Conservation (phyloP, 73 alveolate species). For the Stentor coeruleus region DNA sequence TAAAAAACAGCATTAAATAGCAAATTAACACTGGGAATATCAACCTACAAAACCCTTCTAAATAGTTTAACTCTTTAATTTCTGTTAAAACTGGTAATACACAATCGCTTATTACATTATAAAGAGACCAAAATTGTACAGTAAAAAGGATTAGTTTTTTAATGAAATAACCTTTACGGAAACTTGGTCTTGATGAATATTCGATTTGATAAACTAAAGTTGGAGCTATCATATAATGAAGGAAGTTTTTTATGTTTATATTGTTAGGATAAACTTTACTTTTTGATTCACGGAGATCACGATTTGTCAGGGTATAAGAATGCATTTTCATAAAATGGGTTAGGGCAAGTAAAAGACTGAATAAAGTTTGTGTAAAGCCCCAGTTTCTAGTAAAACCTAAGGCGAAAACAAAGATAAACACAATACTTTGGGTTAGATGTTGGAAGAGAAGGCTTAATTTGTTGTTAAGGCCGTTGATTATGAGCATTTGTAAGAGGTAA, state of each 20-base stretch:
- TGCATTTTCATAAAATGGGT: conserved; percentile 26
- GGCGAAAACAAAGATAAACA: neutral
- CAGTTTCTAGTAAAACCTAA: neutral
- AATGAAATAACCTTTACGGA: neutral
- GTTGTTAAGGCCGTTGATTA: neutral
- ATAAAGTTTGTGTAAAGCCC: conserved; percentile 6
- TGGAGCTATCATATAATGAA: conserved; percentile 3
- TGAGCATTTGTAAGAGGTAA: neutral
- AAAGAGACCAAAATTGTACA: neutral
- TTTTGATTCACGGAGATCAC: neutral
- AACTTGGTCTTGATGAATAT: neutral
- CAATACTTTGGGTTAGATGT: neutral
- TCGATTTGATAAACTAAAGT: neutral
- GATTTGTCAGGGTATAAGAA: conserved; percentile 4
- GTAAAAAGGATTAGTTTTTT: neutral
- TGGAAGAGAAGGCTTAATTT: neutral
- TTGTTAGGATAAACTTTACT: conserved; percentile 3
- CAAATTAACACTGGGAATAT: neutral
- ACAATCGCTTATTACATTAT: neutral
- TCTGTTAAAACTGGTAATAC: neutral
- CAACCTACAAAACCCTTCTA: neutral
- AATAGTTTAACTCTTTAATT: neutral
- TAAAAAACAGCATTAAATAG: neutral
- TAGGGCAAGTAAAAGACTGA: neutral
- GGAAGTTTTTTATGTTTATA: neutral